These are phyloP conservation scores for Caloboletus firmus DNA, from an alignment of 1,284 basidiomycete species.

Conservation along the genomic window DNA sequence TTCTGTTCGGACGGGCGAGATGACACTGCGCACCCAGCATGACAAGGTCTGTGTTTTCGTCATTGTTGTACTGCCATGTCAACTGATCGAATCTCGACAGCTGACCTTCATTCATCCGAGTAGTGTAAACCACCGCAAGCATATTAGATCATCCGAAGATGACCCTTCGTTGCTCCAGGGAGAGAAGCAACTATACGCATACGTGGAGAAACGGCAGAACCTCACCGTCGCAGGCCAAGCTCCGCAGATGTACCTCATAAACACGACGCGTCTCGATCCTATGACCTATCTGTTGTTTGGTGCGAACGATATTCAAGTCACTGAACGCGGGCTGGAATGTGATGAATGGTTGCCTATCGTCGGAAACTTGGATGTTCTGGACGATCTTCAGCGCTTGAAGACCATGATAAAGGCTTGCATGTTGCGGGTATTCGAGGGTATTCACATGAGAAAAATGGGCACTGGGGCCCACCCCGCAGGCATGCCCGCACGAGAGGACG, in stretches of 20 bases:
- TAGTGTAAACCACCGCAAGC: conserved; percentile 82
- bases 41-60: conserved; percentile 70
- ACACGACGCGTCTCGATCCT: conserved; percentile 86
- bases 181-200: conserved; percentile 84
- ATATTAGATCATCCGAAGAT: conserved; percentile 46
- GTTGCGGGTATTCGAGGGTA: conserved; percentile 90
- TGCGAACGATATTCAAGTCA: conserved; percentile 73
- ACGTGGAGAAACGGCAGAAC: conserved; percentile 84
- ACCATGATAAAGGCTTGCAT: conserved; percentile 81
- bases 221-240: conserved; percentile 50
- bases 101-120: conserved; percentile 78
- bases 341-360: conserved; percentile 90
- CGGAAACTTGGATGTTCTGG: conserved; percentile 76
- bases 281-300: conserved; percentile 94
- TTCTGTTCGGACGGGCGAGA: conserved; percentile 78
- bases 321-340: conserved; percentile 74
- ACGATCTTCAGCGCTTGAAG: conserved; percentile 86
- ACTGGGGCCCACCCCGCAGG: conserved; percentile 37
- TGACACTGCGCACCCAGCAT: conserved; percentile 73
- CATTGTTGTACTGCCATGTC: conserved; percentile 2
- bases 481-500: conserved; percentile 50
- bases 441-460: conserved; percentile 50
- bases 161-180: conserved; percentile 37
- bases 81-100: conserved; percentile 39
- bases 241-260: conserved; percentile 72